A percentile compares a stretch with the other conserved stretches of the same genome.
Conservation (phyloP, 208 protist species). For the Strigomonas galati region DNA sequence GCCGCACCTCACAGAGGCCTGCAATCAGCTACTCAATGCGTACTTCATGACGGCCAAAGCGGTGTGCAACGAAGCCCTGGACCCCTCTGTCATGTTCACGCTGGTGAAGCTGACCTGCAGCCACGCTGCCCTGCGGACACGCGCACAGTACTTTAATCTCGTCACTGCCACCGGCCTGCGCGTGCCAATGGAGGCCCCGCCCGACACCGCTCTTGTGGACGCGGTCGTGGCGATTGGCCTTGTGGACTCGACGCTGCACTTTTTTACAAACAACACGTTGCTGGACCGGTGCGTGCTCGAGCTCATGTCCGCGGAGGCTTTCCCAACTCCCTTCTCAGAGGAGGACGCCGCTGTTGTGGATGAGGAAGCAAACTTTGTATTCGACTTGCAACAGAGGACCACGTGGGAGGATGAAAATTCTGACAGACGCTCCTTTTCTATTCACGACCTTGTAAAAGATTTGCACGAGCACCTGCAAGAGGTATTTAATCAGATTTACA, state of each 20-base stretch:
- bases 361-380: too few relatives aligned
- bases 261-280: conserved; percentile 54
- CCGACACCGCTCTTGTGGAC: conserved; percentile 63
- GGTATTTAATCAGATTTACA: neutral
- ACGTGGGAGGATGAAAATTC: neutral
- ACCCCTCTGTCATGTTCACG: conserved; percentile 69
- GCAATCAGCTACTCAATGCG: conserved; percentile 45
- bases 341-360: neutral
- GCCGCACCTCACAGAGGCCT: conserved; percentile 47
- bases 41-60: conserved; percentile 78
- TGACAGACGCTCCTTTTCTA: conserved; percentile 18
- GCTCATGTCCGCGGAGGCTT: conserved; percentile 25
- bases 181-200: neutral
- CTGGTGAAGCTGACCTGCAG: conserved; percentile 64
- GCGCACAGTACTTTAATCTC: conserved; percentile 14
- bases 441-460: conserved; percentile 29
- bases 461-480: conserved; percentile 20
- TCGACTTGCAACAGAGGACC: too few relatives aligned
- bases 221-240: conserved; percentile 70
- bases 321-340: neutral
- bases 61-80: conserved; percentile 33
- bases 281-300: conserved; percentile 54
- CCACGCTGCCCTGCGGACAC: conserved; percentile 54
- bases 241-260: conserved; percentile 74
- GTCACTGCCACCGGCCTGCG: too few relatives aligned